phyloP scores from a whole-genome alignment of 768 basidiomycete genomes.

The Amanita subjunquillea region DNA sequence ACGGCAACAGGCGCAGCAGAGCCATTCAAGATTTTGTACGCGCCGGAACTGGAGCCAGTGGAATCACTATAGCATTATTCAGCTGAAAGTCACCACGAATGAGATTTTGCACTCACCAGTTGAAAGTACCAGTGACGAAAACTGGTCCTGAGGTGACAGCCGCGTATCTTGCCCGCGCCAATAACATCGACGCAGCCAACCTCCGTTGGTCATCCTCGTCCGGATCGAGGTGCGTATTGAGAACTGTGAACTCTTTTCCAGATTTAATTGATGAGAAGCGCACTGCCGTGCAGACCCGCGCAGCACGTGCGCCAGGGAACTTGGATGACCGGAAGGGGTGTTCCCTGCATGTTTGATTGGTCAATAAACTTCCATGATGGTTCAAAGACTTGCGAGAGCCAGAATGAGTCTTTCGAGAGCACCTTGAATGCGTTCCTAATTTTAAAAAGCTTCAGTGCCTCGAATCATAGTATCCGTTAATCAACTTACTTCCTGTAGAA shows the following conservation, averaged over 20 bases:
- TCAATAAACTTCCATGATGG: neutral
- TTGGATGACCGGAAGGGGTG: constrained; percentile 38
- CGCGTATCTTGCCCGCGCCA: constrained; percentile 39
- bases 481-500: constrained; percentile 39
- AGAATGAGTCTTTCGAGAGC: constrained; percentile 37
- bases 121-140: constrained; percentile 44
- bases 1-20: constrained; percentile 25
- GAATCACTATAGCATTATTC: constrained; percentile 20
- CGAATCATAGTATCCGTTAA: neutral
- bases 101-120: constrained; percentile 18
- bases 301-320: constrained; percentile 38
- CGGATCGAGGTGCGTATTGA: constrained; percentile 49
- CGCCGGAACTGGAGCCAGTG: constrained; percentile 32
- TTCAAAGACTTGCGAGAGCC: constrained; percentile 38
- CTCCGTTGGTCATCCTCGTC: constrained; percentile 39
- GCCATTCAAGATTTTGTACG: constrained; percentile 42
- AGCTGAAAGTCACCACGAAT: neutral
- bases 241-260: constrained; percentile 22
- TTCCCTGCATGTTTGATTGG: constrained; percentile 17
- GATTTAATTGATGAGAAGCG: constrained; percentile 20
- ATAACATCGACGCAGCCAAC: constrained; percentile 42
- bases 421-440: constrained; percentile 23
- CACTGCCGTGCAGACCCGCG: constrained; percentile 36
- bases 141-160: constrained; percentile 30
- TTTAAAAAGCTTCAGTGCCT: neutral